phyloP scores from a whole-genome alignment of 2,329 filamentous ascomycete species.

The Gyromitra esculenta region DNA sequence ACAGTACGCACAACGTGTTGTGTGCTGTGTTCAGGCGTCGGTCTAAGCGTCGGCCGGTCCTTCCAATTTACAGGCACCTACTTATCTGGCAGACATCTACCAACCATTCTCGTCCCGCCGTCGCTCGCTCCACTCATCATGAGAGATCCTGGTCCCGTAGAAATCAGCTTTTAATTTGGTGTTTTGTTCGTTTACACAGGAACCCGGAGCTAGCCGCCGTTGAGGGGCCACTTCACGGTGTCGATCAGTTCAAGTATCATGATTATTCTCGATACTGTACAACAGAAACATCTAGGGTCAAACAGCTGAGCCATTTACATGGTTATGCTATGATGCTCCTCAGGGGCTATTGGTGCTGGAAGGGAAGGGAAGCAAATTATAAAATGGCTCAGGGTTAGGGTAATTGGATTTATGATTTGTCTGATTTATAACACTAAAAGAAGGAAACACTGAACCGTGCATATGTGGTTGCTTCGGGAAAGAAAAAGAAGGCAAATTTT shows the following conservation, averaged over 20 bases:
- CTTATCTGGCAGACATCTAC: slow-evolving; percentile 12
- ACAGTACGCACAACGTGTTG: slow-evolving; percentile 27
- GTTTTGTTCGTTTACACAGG: slow-evolving; percentile 2
- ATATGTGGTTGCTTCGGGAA: not conserved
- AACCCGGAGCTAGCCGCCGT: slow-evolving; percentile 33
- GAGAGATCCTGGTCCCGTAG: slow-evolving; percentile 22
- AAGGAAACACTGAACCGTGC: not conserved
- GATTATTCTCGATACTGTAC: not conserved
- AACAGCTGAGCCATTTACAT: slow-evolving; percentile 39
- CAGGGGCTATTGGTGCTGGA: slow-evolving; percentile 16
- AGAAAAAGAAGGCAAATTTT: not conserved
- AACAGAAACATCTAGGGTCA: slow-evolving; percentile 18
- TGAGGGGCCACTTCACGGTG: not conserved
- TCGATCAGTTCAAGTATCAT: not conserved
- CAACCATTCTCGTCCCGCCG: slow-evolving; percentile 16
- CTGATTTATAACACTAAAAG: slow-evolving; percentile 1
- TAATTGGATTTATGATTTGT: slow-evolving; percentile 23
- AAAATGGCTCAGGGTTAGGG: slow-evolving; percentile 43
- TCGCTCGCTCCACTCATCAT: slow-evolving; percentile 7
- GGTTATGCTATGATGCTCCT: slow-evolving; percentile 10
- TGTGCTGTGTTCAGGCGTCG: slow-evolving; percentile 17
- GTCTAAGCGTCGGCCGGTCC: not conserved
- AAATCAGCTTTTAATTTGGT: not conserved
- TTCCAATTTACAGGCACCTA: slow-evolving; percentile 21
- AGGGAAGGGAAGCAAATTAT: not conserved